Evolutionary conservation across 257 asterid genomes (phyloP).

Genomic region (Penstemon davidsonii): DNA sequence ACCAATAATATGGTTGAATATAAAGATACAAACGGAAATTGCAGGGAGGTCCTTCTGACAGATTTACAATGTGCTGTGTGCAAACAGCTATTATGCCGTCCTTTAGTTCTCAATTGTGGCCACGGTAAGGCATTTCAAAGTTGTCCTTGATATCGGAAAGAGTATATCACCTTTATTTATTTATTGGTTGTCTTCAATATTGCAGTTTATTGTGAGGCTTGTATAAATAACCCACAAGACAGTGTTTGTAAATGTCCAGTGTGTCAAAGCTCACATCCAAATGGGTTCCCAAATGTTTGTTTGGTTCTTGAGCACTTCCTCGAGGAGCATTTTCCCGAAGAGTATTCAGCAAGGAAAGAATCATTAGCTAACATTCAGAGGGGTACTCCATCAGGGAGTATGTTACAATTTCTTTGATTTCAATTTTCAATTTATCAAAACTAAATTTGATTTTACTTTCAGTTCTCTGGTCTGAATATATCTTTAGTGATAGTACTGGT

Average conservation of each 20-base stretch:
- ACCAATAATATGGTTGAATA: conserved; percentile 22
- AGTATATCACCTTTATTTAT: conserved; percentile 1
- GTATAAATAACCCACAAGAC: conserved; percentile 42
- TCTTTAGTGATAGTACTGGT: no score
- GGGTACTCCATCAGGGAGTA: conserved; percentile 44
- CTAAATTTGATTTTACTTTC: background rate
- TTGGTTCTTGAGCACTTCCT: conserved; percentile 64
- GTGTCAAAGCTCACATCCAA: conserved; percentile 62
- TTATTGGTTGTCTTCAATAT: conserved; percentile 29
- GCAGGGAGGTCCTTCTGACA: conserved; percentile 33
- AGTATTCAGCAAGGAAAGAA: conserved; percentile 48
- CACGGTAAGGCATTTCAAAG: conserved; percentile 46
- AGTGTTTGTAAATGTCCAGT: conserved; percentile 51
- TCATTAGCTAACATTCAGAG: conserved; percentile 30
- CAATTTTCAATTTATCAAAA: background rate
- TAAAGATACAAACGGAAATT: conserved; percentile 25
- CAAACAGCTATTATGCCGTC: conserved; percentile 55
- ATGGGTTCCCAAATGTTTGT: conserved; percentile 61
- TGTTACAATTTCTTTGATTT: conserved; percentile 26
- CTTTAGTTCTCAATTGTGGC: conserved; percentile 78
- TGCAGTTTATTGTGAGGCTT: conserved; percentile 69
- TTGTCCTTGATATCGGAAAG: conserved; percentile 9
- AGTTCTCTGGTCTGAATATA: background rate
- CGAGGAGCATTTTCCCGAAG: conserved; percentile 50
- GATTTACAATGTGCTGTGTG: conserved; percentile 58